Percentiles rank a stretch among this genome's conserved stretches.
Evolutionary conservation across 83 land plant species (phyloP).

Genomic region (Isoetes engelmannii): DNA sequence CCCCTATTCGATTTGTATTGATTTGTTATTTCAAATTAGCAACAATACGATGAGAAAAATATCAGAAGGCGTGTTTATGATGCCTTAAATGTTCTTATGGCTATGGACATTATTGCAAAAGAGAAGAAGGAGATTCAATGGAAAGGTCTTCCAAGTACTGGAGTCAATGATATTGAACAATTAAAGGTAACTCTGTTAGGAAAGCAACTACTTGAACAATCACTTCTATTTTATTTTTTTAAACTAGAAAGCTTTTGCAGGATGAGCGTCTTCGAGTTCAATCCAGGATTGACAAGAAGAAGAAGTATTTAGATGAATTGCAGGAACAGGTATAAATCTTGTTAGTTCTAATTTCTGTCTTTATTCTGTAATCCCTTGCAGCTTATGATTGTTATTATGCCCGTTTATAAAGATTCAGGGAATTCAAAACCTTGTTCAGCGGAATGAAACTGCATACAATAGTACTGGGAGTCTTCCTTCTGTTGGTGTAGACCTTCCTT

Average conservation of each 20-base stretch:
- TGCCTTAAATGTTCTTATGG: conserved; percentile 89
- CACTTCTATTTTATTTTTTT: background rate
- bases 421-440: conserved; percentile 56
- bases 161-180: conserved; percentile 58
- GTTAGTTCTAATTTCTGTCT: background rate
- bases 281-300: conserved; percentile 68
- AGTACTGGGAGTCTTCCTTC: conserved; percentile 57
- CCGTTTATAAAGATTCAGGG: conserved; percentile 45
- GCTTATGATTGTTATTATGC: background rate
- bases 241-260: conserved; percentile 25
- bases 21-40: conserved; percentile 28
- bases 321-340: conserved; percentile 61
- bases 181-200: conserved; percentile 46
- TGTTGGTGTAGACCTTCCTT: conserved; percentile 68
- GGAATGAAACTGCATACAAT: conserved; percentile 50
- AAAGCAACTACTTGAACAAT: conserved; percentile 2
- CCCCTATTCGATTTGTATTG: background rate
- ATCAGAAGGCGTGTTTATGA: conserved; percentile 83
- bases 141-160: conserved; percentile 80
- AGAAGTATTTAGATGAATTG: conserved; percentile 61
- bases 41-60: conserved; percentile 88
- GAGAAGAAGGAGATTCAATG: conserved; percentile 87
- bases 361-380: background rate
- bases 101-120: conserved; percentile 88
- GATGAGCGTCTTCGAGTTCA: conserved; percentile 48